These are phyloP conservation scores for Saprolegnia parasitica DNA, from an alignment of 352 stramenopile genomes.

Conservation along the genomic window DNA sequence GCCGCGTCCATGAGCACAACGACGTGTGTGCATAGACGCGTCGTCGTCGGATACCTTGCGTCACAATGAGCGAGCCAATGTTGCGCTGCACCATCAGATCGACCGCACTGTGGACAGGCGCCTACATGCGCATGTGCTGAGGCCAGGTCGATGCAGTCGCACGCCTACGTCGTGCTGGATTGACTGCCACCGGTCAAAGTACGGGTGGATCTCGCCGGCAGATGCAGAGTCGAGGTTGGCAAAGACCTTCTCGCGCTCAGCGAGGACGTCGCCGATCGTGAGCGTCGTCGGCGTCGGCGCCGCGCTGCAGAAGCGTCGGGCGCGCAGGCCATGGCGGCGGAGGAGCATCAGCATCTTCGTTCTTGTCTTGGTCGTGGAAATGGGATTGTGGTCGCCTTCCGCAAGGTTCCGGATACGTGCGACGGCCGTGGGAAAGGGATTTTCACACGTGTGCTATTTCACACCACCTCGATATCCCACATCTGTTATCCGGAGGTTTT, in stretches of 20 bases:
- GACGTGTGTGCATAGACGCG: background rate
- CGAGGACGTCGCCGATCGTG: slow-evolving; percentile 16
- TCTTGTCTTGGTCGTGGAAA: background rate
- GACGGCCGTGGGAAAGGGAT: too few species aligned
- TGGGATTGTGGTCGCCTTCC: background rate
- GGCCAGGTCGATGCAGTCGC: background rate
- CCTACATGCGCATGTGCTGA: slow-evolving; percentile 34
- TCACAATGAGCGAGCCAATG: slow-evolving; percentile 53
- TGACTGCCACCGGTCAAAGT: slow-evolving; percentile 24
- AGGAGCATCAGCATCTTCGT: background rate
- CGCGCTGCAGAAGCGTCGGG: slow-evolving; percentile 9
- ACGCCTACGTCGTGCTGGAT: slow-evolving; percentile 20
- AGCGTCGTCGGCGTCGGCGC: slow-evolving; percentile 1
- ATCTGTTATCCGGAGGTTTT: too few species aligned
- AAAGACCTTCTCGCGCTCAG: slow-evolving; percentile 23
- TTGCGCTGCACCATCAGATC: slow-evolving; percentile 73
- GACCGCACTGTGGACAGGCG: slow-evolving; percentile 70
- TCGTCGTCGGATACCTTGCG: background rate
- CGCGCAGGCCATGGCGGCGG: background rate
- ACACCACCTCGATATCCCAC: too few species aligned
- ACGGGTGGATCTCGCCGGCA: slow-evolving; percentile 13
- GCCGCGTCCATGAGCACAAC: background rate
- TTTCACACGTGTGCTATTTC: too few species aligned
- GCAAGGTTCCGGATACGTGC: slow-evolving; percentile 1
- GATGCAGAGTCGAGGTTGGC: slow-evolving; percentile 3